These are phyloP conservation scores for Plenodomus lindquistii DNA, from an alignment of 2,329 filamentous ascomycete genomes.

Conservation along the genomic window DNA sequence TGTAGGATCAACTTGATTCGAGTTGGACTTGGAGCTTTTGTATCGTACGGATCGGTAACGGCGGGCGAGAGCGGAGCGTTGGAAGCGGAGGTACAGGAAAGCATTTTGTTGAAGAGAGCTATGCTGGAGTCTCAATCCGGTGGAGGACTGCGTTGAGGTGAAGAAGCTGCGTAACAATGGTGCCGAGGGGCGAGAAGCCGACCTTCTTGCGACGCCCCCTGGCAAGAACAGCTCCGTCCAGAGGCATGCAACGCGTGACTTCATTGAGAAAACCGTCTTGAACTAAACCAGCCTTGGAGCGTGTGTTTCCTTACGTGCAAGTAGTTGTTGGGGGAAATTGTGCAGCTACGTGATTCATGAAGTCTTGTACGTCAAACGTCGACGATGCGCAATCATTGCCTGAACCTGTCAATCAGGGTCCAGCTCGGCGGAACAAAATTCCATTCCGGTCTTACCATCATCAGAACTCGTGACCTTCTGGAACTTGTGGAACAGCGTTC, in stretches of 20 bases:
- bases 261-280: conserved; percentile 22
- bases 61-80: conserved; percentile 26
- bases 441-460: not conserved
- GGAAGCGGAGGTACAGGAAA: conserved; percentile 18
- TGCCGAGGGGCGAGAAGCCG: conserved; percentile 15
- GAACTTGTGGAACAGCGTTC: not conserved
- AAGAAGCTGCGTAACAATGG: conserved; percentile 33
- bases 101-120: conserved; percentile 18
- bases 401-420: conserved; percentile 7
- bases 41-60: conserved; percentile 42
- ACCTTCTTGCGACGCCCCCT: conserved; percentile 14
- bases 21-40: conserved; percentile 38
- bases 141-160: conserved; percentile 20
- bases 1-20: conserved; percentile 42
- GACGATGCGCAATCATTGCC: conserved; percentile 7
- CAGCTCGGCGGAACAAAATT: conserved; percentile 3
- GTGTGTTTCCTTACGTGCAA: conserved; percentile 15
- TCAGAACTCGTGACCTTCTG: too few species aligned
- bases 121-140: conserved; percentile 7
- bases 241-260: conserved; percentile 26
- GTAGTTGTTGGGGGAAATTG: conserved; percentile 8
- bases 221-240: conserved; percentile 30
- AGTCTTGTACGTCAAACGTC: conserved; percentile 4
- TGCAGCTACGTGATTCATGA: conserved; percentile 15
- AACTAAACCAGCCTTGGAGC: conserved; percentile 2